phyloP scores from a whole-genome alignment of 371 early-diverging fungal genomes.

The Zychaea mexicana region DNA sequence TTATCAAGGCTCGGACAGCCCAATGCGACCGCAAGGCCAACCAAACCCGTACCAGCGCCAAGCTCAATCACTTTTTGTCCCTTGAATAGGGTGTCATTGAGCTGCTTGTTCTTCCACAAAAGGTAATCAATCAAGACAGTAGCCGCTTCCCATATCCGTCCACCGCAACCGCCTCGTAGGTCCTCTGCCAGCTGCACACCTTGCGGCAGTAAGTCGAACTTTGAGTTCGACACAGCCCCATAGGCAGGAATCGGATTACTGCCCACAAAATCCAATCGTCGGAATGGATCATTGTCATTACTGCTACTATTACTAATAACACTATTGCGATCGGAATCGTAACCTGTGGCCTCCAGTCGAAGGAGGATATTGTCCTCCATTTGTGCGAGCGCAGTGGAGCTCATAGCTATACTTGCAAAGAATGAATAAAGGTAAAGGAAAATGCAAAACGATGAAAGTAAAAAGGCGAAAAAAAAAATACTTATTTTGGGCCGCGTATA shows the following conservation, averaged over 20 bases:
- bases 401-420: neutral
- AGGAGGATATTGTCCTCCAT: neutral
- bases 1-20: constrained; percentile 27
- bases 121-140: constrained; percentile 46
- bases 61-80: constrained; percentile 37
- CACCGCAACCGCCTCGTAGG: constrained; percentile 50
- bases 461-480: constrained; percentile 9
- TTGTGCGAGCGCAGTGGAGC: neutral
- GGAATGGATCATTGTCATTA: constrained; percentile 14
- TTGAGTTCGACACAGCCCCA: neutral
- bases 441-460: neutral
- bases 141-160: constrained; percentile 52
- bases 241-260: constrained; percentile 5
- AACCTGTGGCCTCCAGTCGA: neutral
- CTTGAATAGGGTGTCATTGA: constrained; percentile 11
- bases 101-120: constrained; percentile 33
- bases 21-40: constrained; percentile 43
- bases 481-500: neutral
- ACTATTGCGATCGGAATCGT: constrained; percentile 7
- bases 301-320: neutral
- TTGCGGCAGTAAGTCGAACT: neutral
- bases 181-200: constrained; percentile 38
- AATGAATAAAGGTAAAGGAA: neutral
- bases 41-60: constrained; percentile 53
- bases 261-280: constrained; percentile 3